Evolutionary conservation across 148 eudicot species (phyloP), one percentile per base, ranked within the genome.

Genomic region (Camellia sinensis): DNA sequence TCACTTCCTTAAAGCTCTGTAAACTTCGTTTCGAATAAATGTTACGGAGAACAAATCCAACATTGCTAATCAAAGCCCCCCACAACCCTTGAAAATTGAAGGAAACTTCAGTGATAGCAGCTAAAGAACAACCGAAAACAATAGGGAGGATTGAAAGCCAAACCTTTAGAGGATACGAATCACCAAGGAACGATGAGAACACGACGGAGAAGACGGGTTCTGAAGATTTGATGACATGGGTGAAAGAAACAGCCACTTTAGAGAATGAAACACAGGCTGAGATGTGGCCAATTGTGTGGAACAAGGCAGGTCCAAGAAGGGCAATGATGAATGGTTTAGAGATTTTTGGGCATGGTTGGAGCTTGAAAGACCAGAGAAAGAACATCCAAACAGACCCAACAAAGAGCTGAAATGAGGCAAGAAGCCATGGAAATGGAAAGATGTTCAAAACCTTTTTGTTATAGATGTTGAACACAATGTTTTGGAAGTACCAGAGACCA

Each of bases 1-100:
- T 87, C 17, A 95, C 95, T 71, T 93, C 92, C 67, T 92, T 95
- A 66, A 93, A 93, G 86, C 85, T 92, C 75, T 95, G 92, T 53
- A 95, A 83, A 75, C 93, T 92, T 80, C 77, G 87, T 56, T 95
- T 95, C 4, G 98, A 95, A 83, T 92, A 93, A 40, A 93, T 93
- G 56, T 95, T 95, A 4, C 97, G 81, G 3, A 93, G 83, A 15
- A 95, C 98, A 56, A 95, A 93, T 2, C 94, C 98, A 4, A 93
- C 92, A 89, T 95, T 95, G 48, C 97, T 93, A 15, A 95, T 95
- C 88, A 95, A 68, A 87, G 97, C 99, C 70, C 97, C 96, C 93
- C 88, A 90, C 11, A 95, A 66, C 6, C 97, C 97, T 80, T 84
- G 89, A 45, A 91, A 83, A 79, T 91, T 93, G 80, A 95, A 92